Conservation (phyloP, 163 green algal genomes). For the Prototheca cutis region DNA sequence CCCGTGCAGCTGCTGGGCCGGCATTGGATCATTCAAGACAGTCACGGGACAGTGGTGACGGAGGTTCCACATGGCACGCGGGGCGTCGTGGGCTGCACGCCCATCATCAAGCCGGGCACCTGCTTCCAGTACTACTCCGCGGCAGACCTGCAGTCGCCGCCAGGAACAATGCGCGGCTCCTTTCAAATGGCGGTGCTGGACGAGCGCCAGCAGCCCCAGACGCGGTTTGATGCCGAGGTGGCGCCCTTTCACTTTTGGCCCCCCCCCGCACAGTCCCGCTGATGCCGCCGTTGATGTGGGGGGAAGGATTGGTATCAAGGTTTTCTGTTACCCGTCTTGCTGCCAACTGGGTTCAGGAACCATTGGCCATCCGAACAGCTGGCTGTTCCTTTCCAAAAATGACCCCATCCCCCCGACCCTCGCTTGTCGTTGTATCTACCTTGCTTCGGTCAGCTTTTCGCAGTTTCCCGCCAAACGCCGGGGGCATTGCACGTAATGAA, state of each 20-base stretch:
- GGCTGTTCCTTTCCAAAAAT: too few relatives aligned
- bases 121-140: conserved; percentile 53
- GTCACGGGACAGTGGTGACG: not conserved
- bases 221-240: conserved; percentile 27
- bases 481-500: too few relatives aligned
- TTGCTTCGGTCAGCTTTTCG: too few relatives aligned
- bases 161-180: conserved; percentile 23
- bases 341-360: too few relatives aligned
- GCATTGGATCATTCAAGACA: conserved; percentile 38
- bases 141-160: conserved; percentile 32
- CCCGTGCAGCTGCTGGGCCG: conserved; percentile 37
- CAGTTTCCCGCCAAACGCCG: too few relatives aligned
- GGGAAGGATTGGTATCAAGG: too few relatives aligned
- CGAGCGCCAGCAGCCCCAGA: not conserved
- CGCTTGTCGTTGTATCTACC: too few relatives aligned
- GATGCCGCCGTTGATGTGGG: too few relatives aligned
- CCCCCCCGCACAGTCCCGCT: not conserved
- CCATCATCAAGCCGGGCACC: conserved; percentile 32
- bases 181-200: conserved; percentile 33
- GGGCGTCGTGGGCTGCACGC: conserved; percentile 35
- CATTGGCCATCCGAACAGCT: too few relatives aligned
- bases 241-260: conserved; percentile 17
- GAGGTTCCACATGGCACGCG: conserved; percentile 18
- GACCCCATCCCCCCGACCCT: too few relatives aligned
- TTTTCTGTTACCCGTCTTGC: too few relatives aligned